phyloP scores from a whole-genome alignment of 768 basidiomycete genomes.

The Leccinum variicolor region DNA sequence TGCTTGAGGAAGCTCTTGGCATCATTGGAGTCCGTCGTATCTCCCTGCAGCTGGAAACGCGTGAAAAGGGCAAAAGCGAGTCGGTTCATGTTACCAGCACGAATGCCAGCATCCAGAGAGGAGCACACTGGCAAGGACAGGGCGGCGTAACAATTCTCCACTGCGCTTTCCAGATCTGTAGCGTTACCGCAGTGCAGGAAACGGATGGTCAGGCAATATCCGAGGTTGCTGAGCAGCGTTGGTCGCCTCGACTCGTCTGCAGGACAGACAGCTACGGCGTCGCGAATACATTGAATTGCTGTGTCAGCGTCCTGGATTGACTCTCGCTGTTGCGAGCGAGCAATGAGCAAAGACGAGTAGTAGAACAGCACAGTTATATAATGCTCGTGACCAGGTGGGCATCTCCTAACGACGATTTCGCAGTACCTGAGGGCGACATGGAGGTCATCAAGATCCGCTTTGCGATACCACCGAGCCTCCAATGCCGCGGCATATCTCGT shows the following conservation, averaged over 20 bases:
- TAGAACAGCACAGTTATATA: not conserved
- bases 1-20: constrained; percentile 15
- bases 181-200: constrained; percentile 18
- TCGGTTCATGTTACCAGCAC: constrained; percentile 3
- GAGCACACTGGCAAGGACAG: constrained; percentile 1
- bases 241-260: constrained; percentile 1
- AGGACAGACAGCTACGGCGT: constrained; percentile 5
- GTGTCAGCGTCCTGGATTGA: constrained; percentile 17
- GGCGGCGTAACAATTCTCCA: constrained; percentile 15
- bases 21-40: constrained; percentile 13
- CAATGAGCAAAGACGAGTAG: constrained; percentile 11
- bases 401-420: constrained; percentile 2
- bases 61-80: constrained; percentile 17
- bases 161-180: constrained; percentile 25
- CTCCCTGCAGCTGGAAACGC: constrained; percentile 20
- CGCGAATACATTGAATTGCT: constrained; percentile 10
- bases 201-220: constrained; percentile 12
- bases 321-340: constrained; percentile 5
- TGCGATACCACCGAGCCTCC: constrained; percentile 2
- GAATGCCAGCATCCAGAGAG: not conserved
- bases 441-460: constrained; percentile 12
- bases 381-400: constrained; percentile 4
- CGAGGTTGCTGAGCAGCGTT: constrained; percentile 9
- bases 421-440: constrained; percentile 9
- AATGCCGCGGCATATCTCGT: constrained; percentile 7